Percentiles rank a stretch among this genome's conserved stretches.
phyloP scores from a whole-genome alignment of 495 filamentous ascomycete species.

The Pyrenula aspistea region DNA sequence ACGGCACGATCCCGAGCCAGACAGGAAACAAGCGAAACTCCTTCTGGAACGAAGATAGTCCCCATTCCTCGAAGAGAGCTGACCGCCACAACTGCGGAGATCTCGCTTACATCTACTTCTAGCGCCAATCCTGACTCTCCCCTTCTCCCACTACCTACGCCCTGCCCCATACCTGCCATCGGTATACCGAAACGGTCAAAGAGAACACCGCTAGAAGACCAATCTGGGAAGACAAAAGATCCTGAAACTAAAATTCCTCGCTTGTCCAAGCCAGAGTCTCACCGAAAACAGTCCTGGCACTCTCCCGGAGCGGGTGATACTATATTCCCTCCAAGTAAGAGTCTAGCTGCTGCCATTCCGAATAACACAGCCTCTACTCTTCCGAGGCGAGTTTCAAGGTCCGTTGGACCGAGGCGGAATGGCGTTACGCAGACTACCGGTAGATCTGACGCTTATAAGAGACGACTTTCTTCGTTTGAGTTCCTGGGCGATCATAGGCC shows the following conservation, averaged over 20 bases:
- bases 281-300: neutral
- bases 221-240: neutral
- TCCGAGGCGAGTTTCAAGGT: neutral
- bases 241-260: neutral
- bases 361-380: neutral
- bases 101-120: neutral
- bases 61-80: neutral
- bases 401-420: neutral
- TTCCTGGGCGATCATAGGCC: neutral
- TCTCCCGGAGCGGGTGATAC: neutral
- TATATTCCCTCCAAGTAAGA: neutral
- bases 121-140: neutral
- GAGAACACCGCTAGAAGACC: neutral
- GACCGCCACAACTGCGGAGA: neutral
- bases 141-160: neutral
- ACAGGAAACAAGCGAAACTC: neutral
- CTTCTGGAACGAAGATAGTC: neutral
- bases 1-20: too few species aligned
- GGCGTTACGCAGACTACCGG: neutral
- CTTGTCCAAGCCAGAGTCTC: neutral
- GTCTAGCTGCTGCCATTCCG: neutral
- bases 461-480: neutral
- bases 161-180: neutral
- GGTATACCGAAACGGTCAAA: neutral
- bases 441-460: neutral